phyloP scores from a whole-genome alignment of 371 early-diverging fungal genomes.

The Paraphysoderma sedebokerense region DNA sequence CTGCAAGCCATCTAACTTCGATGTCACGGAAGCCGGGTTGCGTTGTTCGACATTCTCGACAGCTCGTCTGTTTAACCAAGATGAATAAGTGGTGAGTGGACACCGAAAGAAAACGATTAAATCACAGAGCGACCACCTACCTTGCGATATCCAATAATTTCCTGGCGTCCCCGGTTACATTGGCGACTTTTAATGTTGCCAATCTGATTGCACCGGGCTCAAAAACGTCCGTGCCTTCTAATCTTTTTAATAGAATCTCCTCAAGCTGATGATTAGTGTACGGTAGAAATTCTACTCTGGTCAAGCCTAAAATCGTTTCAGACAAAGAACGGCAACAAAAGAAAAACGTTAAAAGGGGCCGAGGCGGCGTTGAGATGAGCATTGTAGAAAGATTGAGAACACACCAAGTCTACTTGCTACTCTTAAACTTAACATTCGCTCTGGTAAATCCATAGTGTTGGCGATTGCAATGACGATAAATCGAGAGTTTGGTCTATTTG shows the following conservation, averaged over 20 bases:
- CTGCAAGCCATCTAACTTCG: neutral
- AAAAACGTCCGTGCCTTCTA: constrained; percentile 56
- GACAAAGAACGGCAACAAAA: constrained; percentile 5
- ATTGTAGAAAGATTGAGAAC: too few species aligned
- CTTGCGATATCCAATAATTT: constrained; percentile 87
- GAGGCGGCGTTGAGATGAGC: too few species aligned
- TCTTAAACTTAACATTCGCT: constrained; percentile 77
- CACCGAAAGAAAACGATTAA: neutral
- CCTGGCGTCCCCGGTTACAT: constrained; percentile 94
- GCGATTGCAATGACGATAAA: constrained; percentile 91
- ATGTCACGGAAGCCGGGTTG: neutral
- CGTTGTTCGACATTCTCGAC: neutral
- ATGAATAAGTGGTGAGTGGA: too few species aligned
- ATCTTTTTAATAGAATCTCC: constrained; percentile 61
- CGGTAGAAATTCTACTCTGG: constrained; percentile 76
- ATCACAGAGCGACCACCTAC: constrained; percentile 8
- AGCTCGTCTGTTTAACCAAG: neutral
- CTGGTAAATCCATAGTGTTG: constrained; percentile 98
- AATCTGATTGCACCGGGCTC: constrained; percentile 75
- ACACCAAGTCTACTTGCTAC: constrained; percentile 82
- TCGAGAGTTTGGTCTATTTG: constrained; percentile 58
- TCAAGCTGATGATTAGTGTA: constrained; percentile 68
- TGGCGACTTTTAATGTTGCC: constrained; percentile 85
- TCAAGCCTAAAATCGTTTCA: constrained; percentile 46
- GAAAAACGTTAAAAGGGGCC: neutral